A percentile compares a stretch with the other conserved stretches of the same genome.
These are phyloP conservation scores for Abortiporus biennis DNA, from an alignment of 1,284 basidiomycete species.

Conservation along the genomic window DNA sequence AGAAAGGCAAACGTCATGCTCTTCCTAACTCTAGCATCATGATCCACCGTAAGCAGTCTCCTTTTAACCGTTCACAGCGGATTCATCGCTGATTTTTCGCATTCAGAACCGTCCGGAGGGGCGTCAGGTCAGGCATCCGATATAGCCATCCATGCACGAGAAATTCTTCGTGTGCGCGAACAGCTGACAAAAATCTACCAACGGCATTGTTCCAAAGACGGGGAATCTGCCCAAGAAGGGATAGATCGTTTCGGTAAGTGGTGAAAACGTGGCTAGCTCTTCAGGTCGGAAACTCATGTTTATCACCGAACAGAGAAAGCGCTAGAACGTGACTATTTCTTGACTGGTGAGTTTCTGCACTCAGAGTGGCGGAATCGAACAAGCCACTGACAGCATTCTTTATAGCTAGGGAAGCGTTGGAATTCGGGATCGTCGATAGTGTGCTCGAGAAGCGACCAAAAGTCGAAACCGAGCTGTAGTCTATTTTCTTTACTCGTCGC, in stretches of 20 bases:
- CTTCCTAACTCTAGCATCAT: slow-evolving; percentile 91
- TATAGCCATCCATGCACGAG: slow-evolving; percentile 90
- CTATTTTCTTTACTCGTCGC: no score
- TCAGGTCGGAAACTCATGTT: slow-evolving; percentile 14
- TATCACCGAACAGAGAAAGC: slow-evolving; percentile 57
- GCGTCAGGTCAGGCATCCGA: slow-evolving; percentile 91
- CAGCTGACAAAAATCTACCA: slow-evolving; percentile 83
- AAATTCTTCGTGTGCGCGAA: slow-evolving; percentile 84
- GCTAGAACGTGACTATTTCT: slow-evolving; percentile 90
- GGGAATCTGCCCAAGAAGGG: slow-evolving; percentile 60
- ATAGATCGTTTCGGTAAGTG: slow-evolving; percentile 72
- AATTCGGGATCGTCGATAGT: slow-evolving; percentile 88
- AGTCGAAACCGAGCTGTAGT: slow-evolving; percentile 19
- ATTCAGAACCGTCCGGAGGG: slow-evolving; percentile 86
- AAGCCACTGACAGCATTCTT: no score
- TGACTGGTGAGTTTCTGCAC: slow-evolving; percentile 65
- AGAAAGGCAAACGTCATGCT: slow-evolving; percentile 82
- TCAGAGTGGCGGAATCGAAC: no score
- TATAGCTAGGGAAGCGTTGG: slow-evolving; percentile 76
- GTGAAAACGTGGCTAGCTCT: slow-evolving; percentile 4
- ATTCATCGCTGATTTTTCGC: background rate
- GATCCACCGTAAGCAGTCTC: slow-evolving; percentile 87
- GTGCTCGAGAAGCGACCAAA: slow-evolving; percentile 72
- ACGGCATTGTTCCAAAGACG: slow-evolving; percentile 63
- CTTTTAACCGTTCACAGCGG: slow-evolving; percentile 2